Evolutionary conservation across 208 protist species (phyloP).

Genomic region (Acanthamoeba divionensis): DNA sequence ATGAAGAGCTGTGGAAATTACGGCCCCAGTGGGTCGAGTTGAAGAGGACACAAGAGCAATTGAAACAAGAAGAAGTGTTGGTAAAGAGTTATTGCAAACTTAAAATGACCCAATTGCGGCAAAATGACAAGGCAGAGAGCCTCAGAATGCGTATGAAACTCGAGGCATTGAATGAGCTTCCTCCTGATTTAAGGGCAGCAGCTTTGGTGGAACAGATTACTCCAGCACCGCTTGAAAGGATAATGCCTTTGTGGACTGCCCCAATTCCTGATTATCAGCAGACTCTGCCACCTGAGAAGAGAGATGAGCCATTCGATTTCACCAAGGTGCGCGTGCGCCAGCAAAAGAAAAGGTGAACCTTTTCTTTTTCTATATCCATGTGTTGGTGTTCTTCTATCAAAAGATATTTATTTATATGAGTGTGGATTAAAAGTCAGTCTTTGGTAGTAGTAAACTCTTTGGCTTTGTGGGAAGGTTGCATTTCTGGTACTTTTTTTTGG

Average conservation of each 20-base stretch:
- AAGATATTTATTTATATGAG: too few relatives aligned
- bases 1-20: conserved; percentile 3
- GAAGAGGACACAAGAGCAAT: neutral
- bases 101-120: neutral
- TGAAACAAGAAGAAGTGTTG: neutral
- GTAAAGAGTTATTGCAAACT: neutral
- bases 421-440: too few relatives aligned
- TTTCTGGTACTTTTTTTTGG: too few relatives aligned
- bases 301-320: conserved; percentile 19
- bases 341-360: too few relatives aligned
- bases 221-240: neutral
- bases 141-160: neutral
- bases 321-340: conserved; percentile 2
- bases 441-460: too few relatives aligned
- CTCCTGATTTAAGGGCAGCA: neutral
- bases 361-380: too few relatives aligned
- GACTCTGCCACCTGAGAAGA: neutral
- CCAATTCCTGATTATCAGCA: neutral
- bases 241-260: neutral
- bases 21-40: neutral
- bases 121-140: neutral
- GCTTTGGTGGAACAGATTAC: neutral
- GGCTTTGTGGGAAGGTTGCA: too few relatives aligned
- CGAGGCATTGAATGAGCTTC: neutral
- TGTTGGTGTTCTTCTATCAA: too few relatives aligned